Percentiles rank a stretch among this genome's conserved stretches.
These are phyloP conservation scores for Babesia gibsoni DNA, from an alignment of 169 alveolate species.

Conservation along the genomic window DNA sequence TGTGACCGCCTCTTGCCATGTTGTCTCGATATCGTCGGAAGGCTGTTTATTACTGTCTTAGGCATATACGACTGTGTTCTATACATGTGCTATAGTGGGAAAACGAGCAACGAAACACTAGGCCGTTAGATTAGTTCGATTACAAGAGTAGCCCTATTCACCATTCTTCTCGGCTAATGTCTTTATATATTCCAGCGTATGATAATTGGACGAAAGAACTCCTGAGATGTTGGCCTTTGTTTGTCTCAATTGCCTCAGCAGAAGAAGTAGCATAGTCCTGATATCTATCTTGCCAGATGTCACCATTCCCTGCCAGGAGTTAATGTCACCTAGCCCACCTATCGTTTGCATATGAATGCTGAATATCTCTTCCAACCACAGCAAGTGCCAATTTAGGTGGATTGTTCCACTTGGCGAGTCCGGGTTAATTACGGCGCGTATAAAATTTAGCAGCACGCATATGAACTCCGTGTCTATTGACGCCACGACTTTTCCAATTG, in stretches of 20 bases:
- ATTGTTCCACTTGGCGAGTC: conserved; percentile 56
- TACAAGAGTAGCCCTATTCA: no score
- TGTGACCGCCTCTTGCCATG: no score
- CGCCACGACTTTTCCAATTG: conserved; percentile 44
- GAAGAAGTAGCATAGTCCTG: conserved; percentile 56
- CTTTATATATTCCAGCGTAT: conserved; percentile 35
- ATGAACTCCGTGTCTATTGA: conserved; percentile 45
- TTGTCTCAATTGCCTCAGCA: conserved; percentile 56
- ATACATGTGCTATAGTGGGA: no score
- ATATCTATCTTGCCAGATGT: conserved; percentile 28
- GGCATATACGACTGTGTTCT: no score
- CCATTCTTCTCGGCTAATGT: neutral
- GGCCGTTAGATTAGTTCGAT: no score
- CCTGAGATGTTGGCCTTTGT: conserved; percentile 59
- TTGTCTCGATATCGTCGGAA: no score
- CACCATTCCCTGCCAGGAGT: neutral
- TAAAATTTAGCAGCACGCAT: conserved; percentile 50
- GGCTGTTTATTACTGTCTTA: no score
- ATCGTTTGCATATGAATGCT: conserved; percentile 41
- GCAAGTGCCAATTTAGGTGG: conserved; percentile 55
- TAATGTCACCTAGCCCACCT: conserved; percentile 2
- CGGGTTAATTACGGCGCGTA: conserved; percentile 39
- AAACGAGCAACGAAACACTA: no score
- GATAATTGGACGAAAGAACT: conserved; percentile 45
- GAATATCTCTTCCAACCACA: conserved; percentile 55